These are phyloP conservation scores for Madurella mycetomatis DNA, from an alignment of 2,329 filamentous ascomycete species.

Conservation along the genomic window DNA sequence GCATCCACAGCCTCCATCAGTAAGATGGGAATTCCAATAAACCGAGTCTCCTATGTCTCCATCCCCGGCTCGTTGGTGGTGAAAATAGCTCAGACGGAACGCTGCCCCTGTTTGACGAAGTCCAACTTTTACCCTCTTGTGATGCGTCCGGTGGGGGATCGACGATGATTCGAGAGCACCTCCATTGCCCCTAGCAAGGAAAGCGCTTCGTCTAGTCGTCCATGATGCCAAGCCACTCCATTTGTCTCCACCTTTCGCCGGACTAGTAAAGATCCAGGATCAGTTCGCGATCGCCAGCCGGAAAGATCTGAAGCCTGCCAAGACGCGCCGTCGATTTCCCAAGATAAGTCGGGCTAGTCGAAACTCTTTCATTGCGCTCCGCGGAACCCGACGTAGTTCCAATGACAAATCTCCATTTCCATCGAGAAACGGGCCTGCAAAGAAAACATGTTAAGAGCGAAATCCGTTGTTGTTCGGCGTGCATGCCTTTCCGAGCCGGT, in stretches of 20 bases:
- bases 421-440: background rate
- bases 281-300: background rate
- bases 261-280: no score
- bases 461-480: conserved; percentile 3
- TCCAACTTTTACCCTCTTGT: background rate
- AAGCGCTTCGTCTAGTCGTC: no score
- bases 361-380: no score
- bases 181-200: no score
- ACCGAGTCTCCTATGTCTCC: background rate
- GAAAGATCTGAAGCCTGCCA: background rate
- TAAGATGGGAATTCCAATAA: background rate
- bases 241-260: no score
- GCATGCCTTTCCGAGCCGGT: conserved; percentile 2
- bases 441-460: background rate
- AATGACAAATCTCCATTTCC: background rate
- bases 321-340: background rate
- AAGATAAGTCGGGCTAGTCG: background rate
- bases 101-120: background rate
- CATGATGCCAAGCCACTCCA: no score
- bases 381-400: no score
- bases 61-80: background rate
- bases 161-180: no score
- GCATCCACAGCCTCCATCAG: background rate
- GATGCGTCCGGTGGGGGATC: no score
- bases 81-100: conserved; percentile 1